Percentiles rank a stretch among this genome's conserved stretches.
These are phyloP conservation scores for Teunomyces atbi DNA, from an alignment of 805 yeast species.

Conservation along the genomic window DNA sequence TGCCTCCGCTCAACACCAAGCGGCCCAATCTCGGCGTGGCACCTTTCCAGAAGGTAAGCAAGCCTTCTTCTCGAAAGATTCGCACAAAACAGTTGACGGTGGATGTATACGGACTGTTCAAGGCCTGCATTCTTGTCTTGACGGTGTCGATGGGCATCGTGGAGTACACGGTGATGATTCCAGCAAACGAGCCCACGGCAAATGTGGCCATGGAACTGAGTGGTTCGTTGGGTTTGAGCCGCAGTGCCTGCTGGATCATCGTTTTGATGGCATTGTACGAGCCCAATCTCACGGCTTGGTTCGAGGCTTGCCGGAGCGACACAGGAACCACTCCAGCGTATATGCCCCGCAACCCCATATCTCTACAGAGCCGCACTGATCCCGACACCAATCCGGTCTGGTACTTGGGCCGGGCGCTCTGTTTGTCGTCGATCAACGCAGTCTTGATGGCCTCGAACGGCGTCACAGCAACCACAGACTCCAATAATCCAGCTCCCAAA, in stretches of 20 bases:
- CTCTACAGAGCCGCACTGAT: slow-evolving; percentile 61
- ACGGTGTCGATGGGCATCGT: slow-evolving; percentile 97
- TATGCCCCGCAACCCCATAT: slow-evolving; percentile 78
- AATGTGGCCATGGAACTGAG: slow-evolving; percentile 79
- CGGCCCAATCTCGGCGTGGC: slow-evolving; percentile 97
- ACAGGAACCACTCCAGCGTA: slow-evolving; percentile 92
- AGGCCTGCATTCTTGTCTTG: slow-evolving; percentile 95
- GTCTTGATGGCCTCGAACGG: slow-evolving; percentile 97
- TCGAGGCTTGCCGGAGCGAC: slow-evolving; percentile 92
- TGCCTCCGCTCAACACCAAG: slow-evolving; percentile 90
- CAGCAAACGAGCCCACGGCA: slow-evolving; percentile 86
- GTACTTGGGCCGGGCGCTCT: slow-evolving; percentile 72
- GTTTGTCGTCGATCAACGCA: slow-evolving; percentile 91
- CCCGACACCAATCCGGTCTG: slow-evolving; percentile 63
- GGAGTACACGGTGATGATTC: slow-evolving; percentile 82
- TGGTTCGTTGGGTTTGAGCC: slow-evolving; percentile 67
- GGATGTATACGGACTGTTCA: slow-evolving; percentile 75
- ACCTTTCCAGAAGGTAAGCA: slow-evolving; percentile 94
- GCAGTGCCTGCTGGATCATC: slow-evolving; percentile 66
- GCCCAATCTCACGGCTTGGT: slow-evolving; percentile 92
- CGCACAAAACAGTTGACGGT: slow-evolving; percentile 80
- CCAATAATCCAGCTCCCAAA: slow-evolving; percentile 94
- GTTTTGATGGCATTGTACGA: slow-evolving; percentile 87
- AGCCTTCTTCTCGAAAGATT: slow-evolving; percentile 84
- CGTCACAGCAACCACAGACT: slow-evolving; percentile 89